A percentile compares a stretch with the other conserved stretches of the same genome.
Evolutionary conservation across 192 early-diverging fungal genomes (phyloP).

Genomic region (Diversispora epigaea): DNA sequence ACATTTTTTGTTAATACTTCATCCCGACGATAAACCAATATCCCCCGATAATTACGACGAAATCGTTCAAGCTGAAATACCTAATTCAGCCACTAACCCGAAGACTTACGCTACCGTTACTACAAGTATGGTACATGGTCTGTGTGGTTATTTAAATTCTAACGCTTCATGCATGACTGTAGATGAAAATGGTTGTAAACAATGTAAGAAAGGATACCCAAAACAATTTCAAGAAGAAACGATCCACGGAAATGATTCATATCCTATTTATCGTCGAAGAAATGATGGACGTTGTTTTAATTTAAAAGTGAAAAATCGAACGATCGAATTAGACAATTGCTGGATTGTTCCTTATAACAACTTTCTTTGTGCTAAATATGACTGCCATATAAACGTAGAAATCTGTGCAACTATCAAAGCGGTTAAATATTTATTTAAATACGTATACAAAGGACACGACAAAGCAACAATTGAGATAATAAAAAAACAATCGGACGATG

Average conservation of each 20-base stretch:
- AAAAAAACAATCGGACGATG: background rate
- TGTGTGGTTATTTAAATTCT: background rate
- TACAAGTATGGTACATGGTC: background rate
- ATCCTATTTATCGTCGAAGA: constrained; percentile 28
- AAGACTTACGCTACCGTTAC: constrained; percentile 21
- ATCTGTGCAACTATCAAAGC: constrained; percentile 33
- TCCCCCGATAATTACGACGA: too few species aligned
- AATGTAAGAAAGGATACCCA: constrained; percentile 36
- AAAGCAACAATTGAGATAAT: constrained; percentile 3
- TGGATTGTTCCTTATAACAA: constrained; percentile 39
- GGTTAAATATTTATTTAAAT: constrained; percentile 46
- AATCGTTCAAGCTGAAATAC: too few species aligned
- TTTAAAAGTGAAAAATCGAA: background rate
- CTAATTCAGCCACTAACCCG: background rate
- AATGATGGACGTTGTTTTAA: background rate
- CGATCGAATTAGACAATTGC: constrained; percentile 33
- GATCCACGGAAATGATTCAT: constrained; percentile 16
- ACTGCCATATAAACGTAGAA: constrained; percentile 41
- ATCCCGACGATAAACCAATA: too few species aligned
- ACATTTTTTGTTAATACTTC: too few species aligned
- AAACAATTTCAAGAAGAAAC: constrained; percentile 22
- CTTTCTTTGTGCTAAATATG: constrained; percentile 38
- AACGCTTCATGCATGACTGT: constrained; percentile 37
- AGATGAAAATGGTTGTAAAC: constrained; percentile 28
- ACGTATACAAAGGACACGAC: constrained; percentile 41